phyloP scores from a whole-genome alignment of 192 early-diverging fungal species.

The Coemansia sp. region DNA sequence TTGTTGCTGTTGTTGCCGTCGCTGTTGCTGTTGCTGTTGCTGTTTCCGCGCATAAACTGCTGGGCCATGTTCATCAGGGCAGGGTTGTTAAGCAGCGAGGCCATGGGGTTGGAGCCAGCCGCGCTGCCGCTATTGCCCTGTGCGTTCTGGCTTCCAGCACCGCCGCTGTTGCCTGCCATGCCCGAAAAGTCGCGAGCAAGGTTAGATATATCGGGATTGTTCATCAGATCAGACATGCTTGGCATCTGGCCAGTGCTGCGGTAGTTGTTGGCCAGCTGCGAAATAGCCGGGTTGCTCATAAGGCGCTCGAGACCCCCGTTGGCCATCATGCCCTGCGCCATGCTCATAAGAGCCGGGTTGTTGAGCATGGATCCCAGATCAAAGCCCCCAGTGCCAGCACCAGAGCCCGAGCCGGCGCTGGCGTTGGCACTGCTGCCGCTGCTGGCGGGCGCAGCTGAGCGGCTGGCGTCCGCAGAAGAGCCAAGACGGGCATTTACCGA shows the following conservation, averaged over 20 bases:
- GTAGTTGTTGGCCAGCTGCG: constrained; percentile 65
- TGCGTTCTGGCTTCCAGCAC: neutral
- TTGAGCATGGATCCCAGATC: constrained; percentile 80
- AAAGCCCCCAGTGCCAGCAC: constrained; percentile 66
- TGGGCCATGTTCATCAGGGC: constrained; percentile 32
- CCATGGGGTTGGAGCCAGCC: constrained; percentile 21
- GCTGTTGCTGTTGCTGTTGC: constrained; percentile 10
- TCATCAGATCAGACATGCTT: constrained; percentile 49
- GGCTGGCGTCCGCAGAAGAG: neutral
- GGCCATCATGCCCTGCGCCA: constrained; percentile 91
- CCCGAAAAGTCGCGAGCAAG: constrained; percentile 38
- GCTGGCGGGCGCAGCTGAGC: constrained; percentile 4
- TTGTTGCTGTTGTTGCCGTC: neutral
- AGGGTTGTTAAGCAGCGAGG: constrained; percentile 41
- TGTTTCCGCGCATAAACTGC: constrained; percentile 27
- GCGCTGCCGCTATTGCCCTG: neutral
- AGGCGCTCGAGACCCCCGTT: constrained; percentile 76
- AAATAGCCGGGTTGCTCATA: constrained; percentile 88
- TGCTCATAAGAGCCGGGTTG: constrained; percentile 94
- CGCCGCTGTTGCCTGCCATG: constrained; percentile 1
- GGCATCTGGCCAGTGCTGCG: constrained; percentile 48
- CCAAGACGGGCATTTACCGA: constrained; percentile 62
- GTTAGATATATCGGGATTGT: constrained; percentile 44
- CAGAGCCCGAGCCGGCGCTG: constrained; percentile 22
- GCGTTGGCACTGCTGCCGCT: constrained; percentile 34